Evolutionary conservation across 2,329 filamentous ascomycete genomes (phyloP).

Genomic region (Neonectria punicea): DNA sequence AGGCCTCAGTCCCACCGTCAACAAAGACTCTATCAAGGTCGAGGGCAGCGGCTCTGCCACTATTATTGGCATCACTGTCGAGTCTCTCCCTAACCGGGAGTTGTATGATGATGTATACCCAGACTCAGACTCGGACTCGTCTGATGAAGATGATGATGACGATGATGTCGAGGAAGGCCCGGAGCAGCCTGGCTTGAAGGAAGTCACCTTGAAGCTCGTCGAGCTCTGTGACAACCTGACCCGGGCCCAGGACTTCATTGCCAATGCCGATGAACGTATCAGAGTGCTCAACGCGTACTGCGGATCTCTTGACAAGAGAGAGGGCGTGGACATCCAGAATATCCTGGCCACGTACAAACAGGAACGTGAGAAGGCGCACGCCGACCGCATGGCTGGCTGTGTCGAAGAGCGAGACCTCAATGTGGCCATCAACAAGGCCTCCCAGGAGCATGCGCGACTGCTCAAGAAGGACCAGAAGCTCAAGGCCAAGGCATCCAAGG

Average conservation of each 20-base stretch:
- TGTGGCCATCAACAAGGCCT: conserved; percentile 45
- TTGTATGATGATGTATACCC: conserved; percentile 65
- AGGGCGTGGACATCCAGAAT: conserved; percentile 48
- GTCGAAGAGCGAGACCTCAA: conserved; percentile 46
- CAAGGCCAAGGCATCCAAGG: conserved; percentile 43
- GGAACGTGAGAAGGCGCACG: conserved; percentile 55
- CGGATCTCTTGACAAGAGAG: conserved; percentile 49
- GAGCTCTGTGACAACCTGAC: conserved; percentile 40
- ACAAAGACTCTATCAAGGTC: conserved; percentile 69
- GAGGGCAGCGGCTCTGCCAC: conserved; percentile 66
- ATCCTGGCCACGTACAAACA: conserved; percentile 54
- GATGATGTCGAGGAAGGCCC: conserved; percentile 38
- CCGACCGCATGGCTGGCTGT: conserved; percentile 51
- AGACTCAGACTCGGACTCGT: conserved; percentile 53
- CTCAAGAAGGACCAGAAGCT: conserved; percentile 41
- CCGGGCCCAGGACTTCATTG: conserved; percentile 34
- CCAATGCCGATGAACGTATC: conserved; percentile 49
- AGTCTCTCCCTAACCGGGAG: conserved; percentile 65
- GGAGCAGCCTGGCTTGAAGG: conserved; percentile 38
- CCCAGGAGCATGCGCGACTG: conserved; percentile 49
- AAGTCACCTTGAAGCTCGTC: conserved; percentile 45
- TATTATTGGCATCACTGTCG: conserved; percentile 70
- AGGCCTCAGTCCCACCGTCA: conserved; percentile 65
- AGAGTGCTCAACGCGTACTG: conserved; percentile 54
- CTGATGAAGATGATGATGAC: conserved; percentile 45